Evolutionary conservation across 139 green algal species (phyloP).

Genomic region (Zygnema circumcarinatum): DNA sequence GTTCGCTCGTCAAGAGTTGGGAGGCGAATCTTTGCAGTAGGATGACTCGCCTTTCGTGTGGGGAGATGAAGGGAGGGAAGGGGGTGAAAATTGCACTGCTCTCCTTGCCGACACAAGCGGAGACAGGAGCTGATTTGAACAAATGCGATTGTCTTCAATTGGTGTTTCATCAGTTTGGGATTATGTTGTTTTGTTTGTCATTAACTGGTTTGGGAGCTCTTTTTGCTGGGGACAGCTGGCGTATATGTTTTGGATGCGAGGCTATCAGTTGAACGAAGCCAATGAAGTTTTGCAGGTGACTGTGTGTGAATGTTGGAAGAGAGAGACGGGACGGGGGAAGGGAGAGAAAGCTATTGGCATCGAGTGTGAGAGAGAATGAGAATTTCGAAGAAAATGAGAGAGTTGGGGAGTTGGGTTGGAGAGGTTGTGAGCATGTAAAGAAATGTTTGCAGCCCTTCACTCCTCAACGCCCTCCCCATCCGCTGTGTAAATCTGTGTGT

Average conservation of each 20-base stretch:
- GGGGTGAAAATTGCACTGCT: too few species aligned
- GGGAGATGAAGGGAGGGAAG: neutral
- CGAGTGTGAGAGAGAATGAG: neutral
- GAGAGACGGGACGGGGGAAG: neutral
- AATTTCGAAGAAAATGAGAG: neutral
- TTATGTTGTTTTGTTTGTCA: too few species aligned
- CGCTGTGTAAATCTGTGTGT: neutral
- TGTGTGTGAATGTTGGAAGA: neutral
- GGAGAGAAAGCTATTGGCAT: neutral
- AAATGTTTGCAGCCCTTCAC: neutral
- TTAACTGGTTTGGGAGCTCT: neutral
- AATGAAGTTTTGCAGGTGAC: conserved; percentile 54
- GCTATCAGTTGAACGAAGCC: conserved; percentile 36
- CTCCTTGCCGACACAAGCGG: too few species aligned
- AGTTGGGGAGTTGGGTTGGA: neutral
- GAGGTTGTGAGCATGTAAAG: neutral
- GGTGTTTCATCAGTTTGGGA: too few species aligned
- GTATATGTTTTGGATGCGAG: conserved; percentile 58
- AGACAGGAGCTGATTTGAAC: too few species aligned
- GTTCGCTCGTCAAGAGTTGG: neutral
- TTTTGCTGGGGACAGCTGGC: conserved; percentile 30
- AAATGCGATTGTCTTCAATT: too few species aligned
- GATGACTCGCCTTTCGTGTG: neutral
- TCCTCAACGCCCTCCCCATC: neutral
- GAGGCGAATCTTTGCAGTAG: neutral